A percentile compares a stretch with the other conserved stretches of the same genome.
Evolutionary conservation across 345 rosid species (phyloP).

Genomic region (Brassica juncea): DNA sequence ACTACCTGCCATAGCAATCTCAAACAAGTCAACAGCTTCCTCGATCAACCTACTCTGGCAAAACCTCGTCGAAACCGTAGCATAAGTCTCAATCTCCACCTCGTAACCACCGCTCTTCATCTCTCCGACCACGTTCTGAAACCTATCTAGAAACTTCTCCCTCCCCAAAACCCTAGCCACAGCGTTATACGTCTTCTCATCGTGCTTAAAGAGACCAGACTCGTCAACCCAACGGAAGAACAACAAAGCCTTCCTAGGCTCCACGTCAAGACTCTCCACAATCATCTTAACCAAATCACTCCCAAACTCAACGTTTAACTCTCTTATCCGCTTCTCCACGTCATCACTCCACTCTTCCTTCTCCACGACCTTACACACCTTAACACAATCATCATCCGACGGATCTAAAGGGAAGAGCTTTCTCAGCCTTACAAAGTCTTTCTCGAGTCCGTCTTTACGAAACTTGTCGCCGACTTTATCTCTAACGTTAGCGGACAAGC

Average conservation of each 20-base stretch:
- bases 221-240: slow-evolving; percentile 87
- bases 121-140: slow-evolving; percentile 72
- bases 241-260: slow-evolving; percentile 70
- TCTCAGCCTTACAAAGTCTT: slow-evolving; percentile 62
- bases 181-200: slow-evolving; percentile 66
- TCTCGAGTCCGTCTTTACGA: slow-evolving; percentile 61
- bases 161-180: slow-evolving; percentile 74
- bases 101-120: slow-evolving; percentile 63
- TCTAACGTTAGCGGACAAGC: slow-evolving; percentile 61
- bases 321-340: slow-evolving; percentile 55
- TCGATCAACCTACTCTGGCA: slow-evolving; percentile 60
- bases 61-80: slow-evolving; percentile 55
- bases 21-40: slow-evolving; percentile 79
- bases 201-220: slow-evolving; percentile 56
- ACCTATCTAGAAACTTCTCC: slow-evolving; percentile 75
- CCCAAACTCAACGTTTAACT: slow-evolving; percentile 52
- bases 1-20: slow-evolving; percentile 60
- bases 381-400: slow-evolving; percentile 43
- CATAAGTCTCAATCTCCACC: slow-evolving; percentile 67
- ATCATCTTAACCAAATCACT: slow-evolving; percentile 61
- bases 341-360: slow-evolving; percentile 71
- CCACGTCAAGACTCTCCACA: slow-evolving; percentile 65
- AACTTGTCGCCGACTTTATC: slow-evolving; percentile 61
- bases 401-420: slow-evolving; percentile 61
- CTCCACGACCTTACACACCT: slow-evolving; percentile 64